Percentiles rank a stretch among this genome's conserved stretches.
These are phyloP conservation scores for Syncephalastrum sp. DNA, from an alignment of 371 early-diverging fungal species.

Conservation along the genomic window DNA sequence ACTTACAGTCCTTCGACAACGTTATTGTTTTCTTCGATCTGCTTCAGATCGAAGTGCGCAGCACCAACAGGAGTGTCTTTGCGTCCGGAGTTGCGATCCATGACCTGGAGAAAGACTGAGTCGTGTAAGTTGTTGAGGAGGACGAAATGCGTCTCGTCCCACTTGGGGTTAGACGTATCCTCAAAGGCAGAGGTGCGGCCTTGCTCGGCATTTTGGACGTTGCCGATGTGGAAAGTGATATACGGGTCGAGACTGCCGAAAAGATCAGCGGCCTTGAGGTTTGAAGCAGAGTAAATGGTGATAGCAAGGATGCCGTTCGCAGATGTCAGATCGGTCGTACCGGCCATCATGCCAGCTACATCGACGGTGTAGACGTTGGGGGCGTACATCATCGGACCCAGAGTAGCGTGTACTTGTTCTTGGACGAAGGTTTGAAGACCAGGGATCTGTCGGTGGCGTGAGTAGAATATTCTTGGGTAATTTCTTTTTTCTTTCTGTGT, in stretches of 20 bases:
- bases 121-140: conserved; percentile 41
- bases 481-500: neutral
- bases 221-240: conserved; percentile 68
- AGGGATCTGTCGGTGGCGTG: conserved; percentile 59
- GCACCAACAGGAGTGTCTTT: conserved; percentile 47
- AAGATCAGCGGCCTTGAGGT: conserved; percentile 80
- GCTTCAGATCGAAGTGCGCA: conserved; percentile 54
- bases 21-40: conserved; percentile 48
- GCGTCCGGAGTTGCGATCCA: conserved; percentile 46
- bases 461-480: neutral
- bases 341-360: conserved; percentile 82
- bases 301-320: conserved; percentile 86
- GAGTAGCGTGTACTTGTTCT: conserved; percentile 76
- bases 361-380: conserved; percentile 86
- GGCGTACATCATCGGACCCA: conserved; percentile 84
- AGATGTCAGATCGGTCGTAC: conserved; percentile 49
- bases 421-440: conserved; percentile 79
- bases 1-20: conserved; percentile 37
- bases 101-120: conserved; percentile 34
- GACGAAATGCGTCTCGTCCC: conserved; percentile 46
- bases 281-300: conserved; percentile 74
- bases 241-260: conserved; percentile 91
- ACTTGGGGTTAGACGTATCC: conserved; percentile 53
- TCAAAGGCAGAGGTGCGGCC: conserved; percentile 57
- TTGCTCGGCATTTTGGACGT: conserved; percentile 57